Percentiles rank a stretch among this genome's conserved stretches.
Evolutionary conservation across 495 filamentous ascomycete genomes (phyloP).

Genomic region (Hypoxylon crocopeplum): DNA sequence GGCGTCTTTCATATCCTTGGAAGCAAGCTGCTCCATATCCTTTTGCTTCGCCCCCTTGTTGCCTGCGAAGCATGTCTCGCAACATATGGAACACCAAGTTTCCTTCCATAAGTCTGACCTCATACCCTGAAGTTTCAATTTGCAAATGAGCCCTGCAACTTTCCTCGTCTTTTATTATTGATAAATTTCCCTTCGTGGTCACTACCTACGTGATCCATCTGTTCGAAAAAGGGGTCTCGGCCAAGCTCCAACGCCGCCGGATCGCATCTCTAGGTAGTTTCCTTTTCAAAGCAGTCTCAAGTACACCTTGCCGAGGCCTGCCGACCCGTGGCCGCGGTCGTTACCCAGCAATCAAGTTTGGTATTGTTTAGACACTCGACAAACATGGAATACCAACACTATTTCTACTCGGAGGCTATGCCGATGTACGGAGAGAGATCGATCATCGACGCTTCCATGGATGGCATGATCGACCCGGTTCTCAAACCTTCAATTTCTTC

Average conservation of each 20-base stretch:
- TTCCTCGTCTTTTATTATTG: constrained; percentile 14
- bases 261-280: constrained; percentile 1
- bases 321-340: neutral
- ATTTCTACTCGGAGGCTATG: constrained; percentile 14
- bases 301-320: neutral
- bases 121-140: constrained; percentile 6
- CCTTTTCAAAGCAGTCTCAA: neutral
- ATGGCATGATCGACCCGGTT: constrained; percentile 25
- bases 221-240: constrained; percentile 11
- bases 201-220: neutral
- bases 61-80: constrained; percentile 20
- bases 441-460: constrained; percentile 13
- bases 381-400: constrained; percentile 30
- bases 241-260: constrained; percentile 7
- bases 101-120: constrained; percentile 20
- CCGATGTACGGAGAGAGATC: constrained; percentile 16
- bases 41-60: constrained; percentile 33
- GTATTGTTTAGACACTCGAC: neutral
- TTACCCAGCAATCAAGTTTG: neutral
- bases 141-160: constrained; percentile 16
- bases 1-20: constrained; percentile 25
- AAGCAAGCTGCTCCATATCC: constrained; percentile 34
- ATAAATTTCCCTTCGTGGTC: constrained; percentile 4
- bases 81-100: constrained; percentile 23
- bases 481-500: constrained; percentile 22